Conservation (phyloP, 257 asterid genomes). For the Eustoma russellianum region DNA sequence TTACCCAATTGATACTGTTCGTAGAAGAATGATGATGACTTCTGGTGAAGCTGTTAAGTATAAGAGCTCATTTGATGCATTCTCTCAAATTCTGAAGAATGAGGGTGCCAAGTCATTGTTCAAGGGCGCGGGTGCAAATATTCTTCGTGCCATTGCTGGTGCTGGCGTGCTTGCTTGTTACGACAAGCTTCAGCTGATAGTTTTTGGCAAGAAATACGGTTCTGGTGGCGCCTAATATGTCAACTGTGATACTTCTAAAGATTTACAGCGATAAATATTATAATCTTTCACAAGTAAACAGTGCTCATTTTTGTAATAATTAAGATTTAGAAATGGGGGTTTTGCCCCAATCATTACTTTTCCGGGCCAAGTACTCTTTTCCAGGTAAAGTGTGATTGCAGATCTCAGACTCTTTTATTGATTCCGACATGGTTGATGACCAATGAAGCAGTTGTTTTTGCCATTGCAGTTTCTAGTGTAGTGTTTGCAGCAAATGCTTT, state of each 20-base stretch:
- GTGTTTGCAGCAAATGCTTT: no score
- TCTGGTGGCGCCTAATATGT: slow-evolving; percentile 65
- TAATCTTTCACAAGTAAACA: not conserved
- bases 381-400: no score
- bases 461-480: not conserved
- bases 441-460: slow-evolving; percentile 41
- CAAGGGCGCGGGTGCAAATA: slow-evolving; percentile 95
- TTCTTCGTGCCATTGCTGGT: slow-evolving; percentile 87
- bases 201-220: slow-evolving; percentile 83
- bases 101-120: slow-evolving; percentile 77
- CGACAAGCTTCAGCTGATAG: slow-evolving; percentile 82
- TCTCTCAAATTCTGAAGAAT: slow-evolving; percentile 59
- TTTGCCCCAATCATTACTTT: slow-evolving; percentile 8
- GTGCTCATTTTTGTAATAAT: slow-evolving; percentile 10
- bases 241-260: slow-evolving; percentile 2
- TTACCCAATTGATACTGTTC: slow-evolving; percentile 80
- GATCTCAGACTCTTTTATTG: slow-evolving; percentile 33
- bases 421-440: slow-evolving; percentile 48
- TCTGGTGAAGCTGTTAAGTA: slow-evolving; percentile 93
- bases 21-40: slow-evolving; percentile 98
- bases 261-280: slow-evolving; percentile 44
- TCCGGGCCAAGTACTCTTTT: not conserved
- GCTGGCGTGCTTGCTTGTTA: slow-evolving; percentile 93
- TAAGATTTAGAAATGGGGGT: slow-evolving; percentile 5
- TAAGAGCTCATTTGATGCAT: slow-evolving; percentile 81